These are phyloP conservation scores for Penicillium sp. DNA, from an alignment of 2,329 filamentous ascomycete species.

Conservation along the genomic window DNA sequence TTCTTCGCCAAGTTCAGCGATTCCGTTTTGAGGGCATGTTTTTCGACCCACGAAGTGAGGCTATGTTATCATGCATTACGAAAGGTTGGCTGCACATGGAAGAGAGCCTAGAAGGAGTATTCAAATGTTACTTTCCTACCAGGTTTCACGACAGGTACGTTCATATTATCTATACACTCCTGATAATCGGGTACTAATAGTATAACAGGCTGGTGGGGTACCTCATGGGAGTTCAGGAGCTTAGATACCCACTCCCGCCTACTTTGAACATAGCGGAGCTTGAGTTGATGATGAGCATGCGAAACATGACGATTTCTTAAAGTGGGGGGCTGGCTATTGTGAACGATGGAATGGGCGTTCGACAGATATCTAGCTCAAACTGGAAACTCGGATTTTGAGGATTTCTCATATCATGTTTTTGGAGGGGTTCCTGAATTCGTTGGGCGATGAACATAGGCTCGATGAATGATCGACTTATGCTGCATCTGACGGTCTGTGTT, in stretches of 20 bases:
- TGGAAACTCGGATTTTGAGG: background rate
- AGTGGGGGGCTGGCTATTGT: too few relatives aligned
- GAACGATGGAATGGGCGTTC: too few relatives aligned
- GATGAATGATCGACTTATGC: too few relatives aligned
- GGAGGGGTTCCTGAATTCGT: background rate
- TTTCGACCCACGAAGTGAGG: background rate
- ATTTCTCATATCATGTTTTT: background rate
- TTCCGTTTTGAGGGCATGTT: background rate
- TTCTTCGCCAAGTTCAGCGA: background rate
- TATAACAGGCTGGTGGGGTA: background rate
- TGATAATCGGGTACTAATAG: background rate
- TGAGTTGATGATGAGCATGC: background rate
- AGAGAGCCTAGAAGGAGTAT: background rate
- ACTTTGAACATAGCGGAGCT: background rate
- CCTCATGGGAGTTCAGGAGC: background rate
- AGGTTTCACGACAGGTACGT: background rate
- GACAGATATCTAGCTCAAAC: too few relatives aligned
- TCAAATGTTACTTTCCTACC: background rate
- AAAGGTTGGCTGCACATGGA: constrained; percentile 1
- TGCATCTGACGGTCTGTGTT: background rate
- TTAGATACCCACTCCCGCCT: background rate
- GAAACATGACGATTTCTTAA: background rate
- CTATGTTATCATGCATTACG: background rate
- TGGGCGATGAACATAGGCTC: background rate
- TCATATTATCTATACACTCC: accelerated